Evolutionary conservation across 768 basidiomycete genomes (phyloP), one percentile per base, ranked within the genome.

Genomic region (Pisolithus marmoratus): DNA sequence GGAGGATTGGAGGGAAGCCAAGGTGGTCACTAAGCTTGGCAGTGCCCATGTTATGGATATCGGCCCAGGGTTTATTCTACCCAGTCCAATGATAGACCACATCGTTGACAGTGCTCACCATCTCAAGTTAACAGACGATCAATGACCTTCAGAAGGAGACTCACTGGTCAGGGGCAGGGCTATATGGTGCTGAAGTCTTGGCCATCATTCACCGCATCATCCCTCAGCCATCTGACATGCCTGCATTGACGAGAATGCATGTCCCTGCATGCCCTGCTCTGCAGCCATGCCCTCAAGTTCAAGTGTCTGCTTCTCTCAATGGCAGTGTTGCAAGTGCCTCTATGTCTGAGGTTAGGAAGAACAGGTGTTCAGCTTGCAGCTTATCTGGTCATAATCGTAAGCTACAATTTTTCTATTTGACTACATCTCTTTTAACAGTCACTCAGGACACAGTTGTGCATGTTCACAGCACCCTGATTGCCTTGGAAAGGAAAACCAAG

Each of bases 61-160:
- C 3, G 61, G 64, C 2, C 37, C 54, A n/a, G 14, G 8, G 9
- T 9, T 59, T 7, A 22, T 67, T 12, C 50, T 65, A 51, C 26
- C 58, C 2, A 51, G 58, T 34, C 15, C 34, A 0, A 43, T 57
- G 4, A 43, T 68, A 2, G 31, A 49, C 2, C 58, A 59, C 17
- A 62, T 70, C 15, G 49, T 63, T 15, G 58, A 61, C 45, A 62
- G 61, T 34, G 63, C 64, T 3, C 67, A 61, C 17, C 55, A 46
- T 12, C 24, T 34, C 31, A 34, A 34, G 5, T 14, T 34, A 34
- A n/a, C 5, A 12, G 31, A 34, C 11, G 12, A 12, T 45, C n/a
- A 61, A 66, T 48, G 51, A 59, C 38, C 48, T 68, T 2, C 2
- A 40, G 12, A 49, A 51, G 23, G 65, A 65, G 51, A 60, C 57